Evolutionary conservation across 192 early-diverging fungal species (phyloP), one percentile per base, ranked within the genome.

Genomic region (Coemansia sp.): DNA sequence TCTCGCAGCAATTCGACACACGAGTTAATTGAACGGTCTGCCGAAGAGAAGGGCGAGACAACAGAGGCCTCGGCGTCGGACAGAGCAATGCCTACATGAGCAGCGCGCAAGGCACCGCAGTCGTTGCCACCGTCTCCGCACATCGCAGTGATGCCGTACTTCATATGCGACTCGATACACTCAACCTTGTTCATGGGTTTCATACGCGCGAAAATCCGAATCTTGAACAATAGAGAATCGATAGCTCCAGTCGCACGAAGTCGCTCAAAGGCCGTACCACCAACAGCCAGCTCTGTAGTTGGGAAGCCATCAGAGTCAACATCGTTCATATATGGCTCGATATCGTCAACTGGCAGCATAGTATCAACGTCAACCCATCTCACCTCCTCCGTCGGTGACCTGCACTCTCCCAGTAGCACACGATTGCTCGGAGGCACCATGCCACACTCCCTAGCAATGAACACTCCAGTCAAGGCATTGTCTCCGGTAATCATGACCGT

Each of bases 101-200:
- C 85, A 20, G 90, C 89, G 42, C 90, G 88, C 53, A 94, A 73
- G 8, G 92, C 91, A 26, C 89, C 90, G 62, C 88, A 89, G 69
- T 94, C 92, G 68, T 94, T 94, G 39, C 90, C 91, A 72, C 92
- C 92, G 62, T 94, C 92, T 59, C 92, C 92, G 73, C 89, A 90
- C 92, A 94, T 94, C 34, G 87, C 90, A 11, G 88, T 89, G 60
- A 93, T 86, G n/a, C 82, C 86, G 35, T 79, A 81, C 60, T 87
- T 86, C 89, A 93, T 91, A 59, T 92, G 90, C 20, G 86, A 69
- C 60, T 87, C 75, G 40, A 92, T 84, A 70, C 89, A 91, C 24
- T 82, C 65, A 11, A 92, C 86, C 75, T 93, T 93, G 62, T 89
- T 86, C 51, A 85, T 79, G 39, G 92, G 92, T 63, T 85, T 83